Conservation (phyloP, 495 filamentous ascomycete species). For the Penicillium lagena region DNA sequence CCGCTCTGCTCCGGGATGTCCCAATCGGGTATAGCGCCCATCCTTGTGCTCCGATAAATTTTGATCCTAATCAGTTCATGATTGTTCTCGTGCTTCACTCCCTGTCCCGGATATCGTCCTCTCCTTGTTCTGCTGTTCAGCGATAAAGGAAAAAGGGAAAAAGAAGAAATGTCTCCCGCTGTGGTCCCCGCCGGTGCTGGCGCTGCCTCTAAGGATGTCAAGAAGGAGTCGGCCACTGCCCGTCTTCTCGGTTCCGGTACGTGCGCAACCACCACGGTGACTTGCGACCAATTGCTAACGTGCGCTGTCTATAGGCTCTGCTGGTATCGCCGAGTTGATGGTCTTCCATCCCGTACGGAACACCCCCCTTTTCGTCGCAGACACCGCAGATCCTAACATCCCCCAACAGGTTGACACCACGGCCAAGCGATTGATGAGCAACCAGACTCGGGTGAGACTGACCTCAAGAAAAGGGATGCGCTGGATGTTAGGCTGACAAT, state of each 20-base stretch:
- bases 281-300: slow-evolving; percentile 13
- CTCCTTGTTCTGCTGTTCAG: slow-evolving; percentile 3
- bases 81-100: slow-evolving; percentile 12
- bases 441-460: slow-evolving; percentile 64
- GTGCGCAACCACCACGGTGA: slow-evolving; percentile 8
- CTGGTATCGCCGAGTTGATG: slow-evolving; percentile 92
- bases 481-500: neutral
- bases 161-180: slow-evolving; percentile 44
- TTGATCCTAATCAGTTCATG: slow-evolving; percentile 15
- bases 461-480: neutral
- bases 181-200: slow-evolving; percentile 39
- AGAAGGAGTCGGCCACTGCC: slow-evolving; percentile 86
- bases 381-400: slow-evolving; percentile 12
- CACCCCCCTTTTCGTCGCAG: neutral
- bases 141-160: neutral
- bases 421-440: slow-evolving; percentile 99
- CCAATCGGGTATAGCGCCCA: slow-evolving; percentile 24
- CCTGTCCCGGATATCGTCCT: slow-evolving; percentile 1
- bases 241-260: slow-evolving; percentile 87
- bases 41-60: slow-evolving; percentile 14
- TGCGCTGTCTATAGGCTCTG: slow-evolving; percentile 55
- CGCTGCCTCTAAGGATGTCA: slow-evolving; percentile 55
- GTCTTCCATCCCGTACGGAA: slow-evolving; percentile 87
- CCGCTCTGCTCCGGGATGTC: neutral
- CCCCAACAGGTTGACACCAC: slow-evolving; percentile 81